Base-by-base conservation (phyloP, 78 protist species). In the Dictyostelium purpureum region DNA sequence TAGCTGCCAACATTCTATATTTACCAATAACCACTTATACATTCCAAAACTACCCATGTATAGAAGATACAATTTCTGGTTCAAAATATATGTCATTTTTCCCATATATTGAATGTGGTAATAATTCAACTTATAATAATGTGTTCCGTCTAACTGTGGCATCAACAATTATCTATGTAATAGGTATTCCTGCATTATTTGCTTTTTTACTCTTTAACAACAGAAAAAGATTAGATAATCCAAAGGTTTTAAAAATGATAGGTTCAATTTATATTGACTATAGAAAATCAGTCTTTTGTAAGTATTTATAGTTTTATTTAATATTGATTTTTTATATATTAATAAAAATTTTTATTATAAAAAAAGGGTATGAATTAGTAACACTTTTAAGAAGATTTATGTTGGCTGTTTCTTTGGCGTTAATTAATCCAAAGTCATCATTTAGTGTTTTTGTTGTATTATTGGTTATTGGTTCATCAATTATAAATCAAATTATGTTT, bases 251-350 rank as follows among this genome's bases (percentile, higher is more conserved):
- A 33, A 31, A 33, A 19, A 38, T 59, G 38, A 66, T 85, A 6
- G 92, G 92, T 18, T 73, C 92, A 35, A 73, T 85, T 51, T 85
- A 85, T 49, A 85, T 85, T 1, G 92, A 85, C 54, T 85, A 85
- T 35, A 42, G 92, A 26, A 85, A 85, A 31, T 33, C 42, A 3
- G 80, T 85, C 0, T 85, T 59, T 33, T 85, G n/a, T n/a, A n/a
- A n/a, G n/a, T n/a, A n/a, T n/a, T n/a, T n/a, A n/a, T n/a, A n/a
- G n/a, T n/a, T n/a, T n/a, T n/a, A n/a, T n/a, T n/a, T n/a, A n/a
- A n/a, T n/a, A n/a, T n/a, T n/a, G n/a, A n/a, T n/a, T n/a, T n/a
- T n/a, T n/a, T n/a, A n/a, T n/a, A n/a, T n/a, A n/a, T n/a, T n/a
- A n/a, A n/a, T n/a, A n/a, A n/a, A n/a, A n/a, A n/a, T n/a, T n/a